These are phyloP conservation scores for Hericium alpestre DNA, from an alignment of 768 basidiomycete species.

Conservation along the genomic window DNA sequence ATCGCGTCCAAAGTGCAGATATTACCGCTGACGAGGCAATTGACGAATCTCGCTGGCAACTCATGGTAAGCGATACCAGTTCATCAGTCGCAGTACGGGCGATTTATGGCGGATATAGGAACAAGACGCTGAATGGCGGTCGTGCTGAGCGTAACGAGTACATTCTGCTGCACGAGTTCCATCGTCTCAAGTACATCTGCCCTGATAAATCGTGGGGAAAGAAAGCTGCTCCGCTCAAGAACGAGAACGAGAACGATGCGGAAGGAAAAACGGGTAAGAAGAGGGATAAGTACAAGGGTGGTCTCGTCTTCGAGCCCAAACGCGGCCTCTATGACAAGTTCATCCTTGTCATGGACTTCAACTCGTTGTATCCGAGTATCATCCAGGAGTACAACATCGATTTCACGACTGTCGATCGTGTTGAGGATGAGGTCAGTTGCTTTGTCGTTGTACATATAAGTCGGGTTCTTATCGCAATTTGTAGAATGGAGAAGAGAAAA, in stretches of 20 bases:
- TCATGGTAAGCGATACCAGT: constrained; percentile 52
- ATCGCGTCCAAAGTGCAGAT: constrained; percentile 91
- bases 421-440: constrained; percentile 40
- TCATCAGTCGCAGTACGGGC: background rate
- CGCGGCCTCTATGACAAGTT: constrained; percentile 92
- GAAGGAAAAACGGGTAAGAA: constrained; percentile 54
- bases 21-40: constrained; percentile 80
- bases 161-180: constrained; percentile 96
- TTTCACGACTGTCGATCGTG: constrained; percentile 86
- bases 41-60: constrained; percentile 94
- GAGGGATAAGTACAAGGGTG: constrained; percentile 96
- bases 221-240: constrained; percentile 47
- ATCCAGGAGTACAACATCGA: constrained; percentile 99
- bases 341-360: constrained; percentile 99
- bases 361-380: constrained; percentile 96
- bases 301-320: constrained; percentile 94
- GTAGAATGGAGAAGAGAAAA: constrained; percentile 64
- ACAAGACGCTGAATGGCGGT: constrained; percentile 92
- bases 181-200: constrained; percentile 88
- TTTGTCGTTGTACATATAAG: background rate
- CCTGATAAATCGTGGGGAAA: constrained; percentile 90
- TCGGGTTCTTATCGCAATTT: background rate
- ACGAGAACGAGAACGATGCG: constrained; percentile 42
- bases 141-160: constrained; percentile 99
- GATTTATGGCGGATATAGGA: constrained; percentile 41